Evolutionary conservation across 2,329 filamentous ascomycete genomes (phyloP), one percentile per base, ranked within the genome.

Genomic region (Torrubiellomyces zombiae): DNA sequence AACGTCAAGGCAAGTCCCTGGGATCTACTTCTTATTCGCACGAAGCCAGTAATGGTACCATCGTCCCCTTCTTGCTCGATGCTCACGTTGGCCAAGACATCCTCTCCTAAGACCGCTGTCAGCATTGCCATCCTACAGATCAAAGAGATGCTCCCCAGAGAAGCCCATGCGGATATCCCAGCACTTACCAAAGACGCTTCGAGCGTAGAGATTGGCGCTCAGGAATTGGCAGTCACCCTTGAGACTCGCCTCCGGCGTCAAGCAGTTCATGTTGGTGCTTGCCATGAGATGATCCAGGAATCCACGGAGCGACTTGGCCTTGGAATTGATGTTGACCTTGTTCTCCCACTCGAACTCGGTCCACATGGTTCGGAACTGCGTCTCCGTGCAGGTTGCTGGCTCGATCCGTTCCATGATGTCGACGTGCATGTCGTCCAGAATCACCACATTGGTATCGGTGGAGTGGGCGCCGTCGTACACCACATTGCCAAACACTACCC

Each of bases 341-440:
- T 98, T 98, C 63, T 98, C 89, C 89, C 89, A 98, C 50, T 98
- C 89, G 38, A 98, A 98, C 48, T 98, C 89, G 18, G 89, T 98
- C 89, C 89, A 98, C 89, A 98, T 98, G n/a, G 82, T 92, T 31
- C 89, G 73, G 74, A 98, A 98, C 45, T 95, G 83, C 8, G 86
- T 94, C 61, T 98, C 89, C 4, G 82, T 89, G 63, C 89, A 98
- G 10, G 83, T 75, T 6, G 86, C 86, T 2, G 89, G 89, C 48
- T 95, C 86, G 43, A 98, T 98, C 58, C 98, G 98, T 56, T 98
- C 89, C 89, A 98, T 98, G 37, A 98, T 94, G 46, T 98, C 89
- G 29, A 95, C 86, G 44, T 98, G 89, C 16, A 98, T 73, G 48
- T 98, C 89, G 47, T 95, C 95, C 27, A 98, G 67, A 38, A 98